Conservation (phyloP, 1,284 basidiomycete species). For the Filobasidium uniguttulatum region DNA sequence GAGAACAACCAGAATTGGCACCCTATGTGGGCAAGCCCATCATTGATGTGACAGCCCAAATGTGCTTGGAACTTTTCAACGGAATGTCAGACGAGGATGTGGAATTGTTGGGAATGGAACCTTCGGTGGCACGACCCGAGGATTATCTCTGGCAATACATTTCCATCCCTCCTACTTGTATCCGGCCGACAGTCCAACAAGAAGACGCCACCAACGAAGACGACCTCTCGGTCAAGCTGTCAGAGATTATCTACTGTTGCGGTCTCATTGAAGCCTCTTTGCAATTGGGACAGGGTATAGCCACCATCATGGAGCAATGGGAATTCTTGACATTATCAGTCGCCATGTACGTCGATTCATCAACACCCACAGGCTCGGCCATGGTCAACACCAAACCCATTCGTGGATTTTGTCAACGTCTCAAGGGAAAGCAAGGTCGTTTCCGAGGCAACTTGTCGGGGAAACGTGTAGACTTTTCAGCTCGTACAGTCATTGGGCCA, state of each 20-base stretch:
- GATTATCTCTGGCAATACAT: constrained; percentile 99
- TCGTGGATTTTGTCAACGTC: constrained; percentile 89
- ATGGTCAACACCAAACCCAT: constrained; percentile 80
- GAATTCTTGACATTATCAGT: constrained; percentile 89
- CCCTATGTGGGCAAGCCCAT: constrained; percentile 77
- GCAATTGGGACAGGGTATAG: constrained; percentile 71
- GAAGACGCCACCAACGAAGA: constrained; percentile 93
- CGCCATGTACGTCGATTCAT: constrained; percentile 97
- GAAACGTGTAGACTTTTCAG: constrained; percentile 98
- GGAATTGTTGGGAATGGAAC: constrained; percentile 82
- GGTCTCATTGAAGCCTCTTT: constrained; percentile 83
- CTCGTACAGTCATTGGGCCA: constrained; percentile 94
- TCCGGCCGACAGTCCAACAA: constrained; percentile 91
- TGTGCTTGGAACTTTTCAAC: constrained; percentile 84
- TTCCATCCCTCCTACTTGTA: constrained; percentile 94
- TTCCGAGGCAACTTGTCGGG: constrained; percentile 97
- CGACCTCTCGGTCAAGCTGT: constrained; percentile 92
- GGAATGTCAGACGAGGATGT: constrained; percentile 93
- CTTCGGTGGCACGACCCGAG: constrained; percentile 81
- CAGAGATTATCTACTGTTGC: constrained; percentile 94
- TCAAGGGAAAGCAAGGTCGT: constrained; percentile 98
- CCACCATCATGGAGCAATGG: constrained; percentile 96
- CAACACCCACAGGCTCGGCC: constrained; percentile 72
- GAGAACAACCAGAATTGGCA: constrained; percentile 73
- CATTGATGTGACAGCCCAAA: constrained; percentile 90